phyloP scores from a whole-genome alignment of 2,329 filamentous ascomycete species.

The Neonectria magnoliae region DNA sequence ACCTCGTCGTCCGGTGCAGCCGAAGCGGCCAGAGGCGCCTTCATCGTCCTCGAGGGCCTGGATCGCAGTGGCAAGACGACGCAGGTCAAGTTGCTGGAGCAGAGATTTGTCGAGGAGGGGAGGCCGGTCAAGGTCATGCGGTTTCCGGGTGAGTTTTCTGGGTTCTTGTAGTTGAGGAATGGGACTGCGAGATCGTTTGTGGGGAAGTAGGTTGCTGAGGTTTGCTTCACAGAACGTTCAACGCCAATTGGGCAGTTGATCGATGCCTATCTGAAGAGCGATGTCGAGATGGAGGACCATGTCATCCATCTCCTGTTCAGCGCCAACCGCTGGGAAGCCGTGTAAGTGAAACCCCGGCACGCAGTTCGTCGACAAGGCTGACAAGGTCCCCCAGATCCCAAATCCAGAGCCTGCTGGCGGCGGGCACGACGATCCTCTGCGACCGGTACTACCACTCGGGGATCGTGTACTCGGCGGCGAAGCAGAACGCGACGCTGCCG shows the following conservation, averaged over 20 bases:
- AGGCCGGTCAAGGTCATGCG: constrained; percentile 63
- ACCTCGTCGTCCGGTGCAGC: constrained; percentile 46
- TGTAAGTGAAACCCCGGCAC: constrained; percentile 52
- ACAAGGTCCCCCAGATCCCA: constrained; percentile 51
- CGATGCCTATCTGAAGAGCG: constrained; percentile 79
- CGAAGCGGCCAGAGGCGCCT: constrained; percentile 61
- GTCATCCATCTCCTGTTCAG: constrained; percentile 91
- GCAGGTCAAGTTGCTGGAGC: constrained; percentile 77
- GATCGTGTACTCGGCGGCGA: constrained; percentile 91
- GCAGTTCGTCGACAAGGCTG: neutral
- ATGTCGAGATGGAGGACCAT: constrained; percentile 82
- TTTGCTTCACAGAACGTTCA: constrained; percentile 69
- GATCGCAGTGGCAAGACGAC: constrained; percentile 94
- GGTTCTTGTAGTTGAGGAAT: neutral
- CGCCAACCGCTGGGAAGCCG: constrained; percentile 88
- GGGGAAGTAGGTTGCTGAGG: constrained; percentile 15
- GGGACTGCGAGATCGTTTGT: neutral
- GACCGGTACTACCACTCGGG: constrained; percentile 97
- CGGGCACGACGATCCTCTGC: constrained; percentile 80
- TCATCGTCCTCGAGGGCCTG: constrained; percentile 88
- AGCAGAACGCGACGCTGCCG: constrained; percentile 74
- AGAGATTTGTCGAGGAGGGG: constrained; percentile 61
- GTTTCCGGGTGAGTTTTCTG: constrained; percentile 63
- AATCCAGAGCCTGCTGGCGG: constrained; percentile 64
- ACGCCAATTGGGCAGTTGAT: constrained; percentile 91